Evolutionary conservation across 495 filamentous ascomycete species (phyloP), one percentile per base, ranked within the genome.

Genomic region (Parmelia sp.): DNA sequence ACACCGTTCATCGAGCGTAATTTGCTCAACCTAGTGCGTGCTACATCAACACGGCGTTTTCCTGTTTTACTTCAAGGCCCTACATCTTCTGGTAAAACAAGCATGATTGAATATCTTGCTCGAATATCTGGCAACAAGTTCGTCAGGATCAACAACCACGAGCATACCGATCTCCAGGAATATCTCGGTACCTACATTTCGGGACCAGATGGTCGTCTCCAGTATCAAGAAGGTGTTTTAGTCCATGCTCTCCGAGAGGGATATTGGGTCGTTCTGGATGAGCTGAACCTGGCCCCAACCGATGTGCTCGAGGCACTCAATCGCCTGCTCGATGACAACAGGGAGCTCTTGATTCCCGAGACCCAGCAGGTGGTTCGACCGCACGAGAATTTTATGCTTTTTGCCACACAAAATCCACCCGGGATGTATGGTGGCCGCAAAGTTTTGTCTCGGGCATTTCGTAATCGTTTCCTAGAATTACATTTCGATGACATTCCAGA

Each of bases 401-500:
- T 97, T 68, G 95, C 95, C n/a, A 99, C 95, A 0, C 95, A 99
- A 70, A 99, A 99, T 68, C 95, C 95, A 4, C 88, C 95, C 23
- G 95, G 95, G 29, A 76, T 97, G 8, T 99, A 99, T 71, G 95
- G 95, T 64, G 95, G 95, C 27, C 82, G 95, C 65, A 99, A 99
- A 71, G 84, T 89, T 8, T 78, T 99, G 5, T 97, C 93, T 17
- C 85, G 95, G 11, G 95, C 95, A 3, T 97, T 99, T 74, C 84
- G 94, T 62, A 99, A 97, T 74, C 84, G 95, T 68, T 99, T 99
- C 74, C 83, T 99, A 21, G 95, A 99, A 71, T 79, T 99, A 7
- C 95, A 99, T 73, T 97, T 96, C 65, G 94, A 97, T 67, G 95
- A 99, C 69, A 99, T 99, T 37, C 95, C 95, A 0, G 90, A 96